A percentile compares a stretch with the other conserved stretches of the same genome.
phyloP scores from a whole-genome alignment of 129 eudicot genomes.

The Artemisia tridentata region DNA sequence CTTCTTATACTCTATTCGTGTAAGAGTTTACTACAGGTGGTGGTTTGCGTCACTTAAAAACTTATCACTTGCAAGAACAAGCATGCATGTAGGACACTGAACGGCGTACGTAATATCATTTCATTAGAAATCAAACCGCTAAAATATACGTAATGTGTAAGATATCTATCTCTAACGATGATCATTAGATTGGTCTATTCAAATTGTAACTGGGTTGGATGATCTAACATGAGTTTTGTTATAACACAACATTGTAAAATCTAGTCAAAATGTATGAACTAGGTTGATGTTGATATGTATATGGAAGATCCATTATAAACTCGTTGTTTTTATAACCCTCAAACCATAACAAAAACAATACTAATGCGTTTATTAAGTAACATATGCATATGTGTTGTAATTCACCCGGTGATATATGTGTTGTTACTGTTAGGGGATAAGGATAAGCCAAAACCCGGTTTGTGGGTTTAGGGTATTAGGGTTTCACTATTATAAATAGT shows the following conservation, averaged over 20 bases:
- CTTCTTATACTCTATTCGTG: conserved; percentile 7
- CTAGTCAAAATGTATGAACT: neutral
- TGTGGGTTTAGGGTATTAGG: too few species aligned
- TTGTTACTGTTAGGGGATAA: too few species aligned
- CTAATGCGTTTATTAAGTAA: too few species aligned
- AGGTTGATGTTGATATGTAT: too few species aligned
- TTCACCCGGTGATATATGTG: too few species aligned
- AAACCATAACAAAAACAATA: too few species aligned
- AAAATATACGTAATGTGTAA: conserved; percentile 12
- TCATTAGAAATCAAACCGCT: conserved; percentile 21
- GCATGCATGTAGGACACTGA: conserved; percentile 23
- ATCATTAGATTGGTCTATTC: conserved; percentile 4
- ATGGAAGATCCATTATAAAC: too few species aligned
- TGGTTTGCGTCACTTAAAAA: conserved; percentile 15
- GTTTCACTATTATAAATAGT: too few species aligned
- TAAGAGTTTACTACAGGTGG: neutral
- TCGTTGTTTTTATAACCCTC: too few species aligned
- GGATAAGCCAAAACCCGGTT: too few species aligned
- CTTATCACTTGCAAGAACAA: conserved; percentile 22
- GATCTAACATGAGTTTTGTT: conserved; percentile 8
- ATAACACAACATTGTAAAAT: neutral
- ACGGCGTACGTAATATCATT: neutral
- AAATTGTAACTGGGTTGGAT: conserved; percentile 6
- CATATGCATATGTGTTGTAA: too few species aligned
- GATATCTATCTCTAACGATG: neutral